Evolutionary conservation across 345 rosid genomes (phyloP).

Genomic region (Ricinus communis): DNA sequence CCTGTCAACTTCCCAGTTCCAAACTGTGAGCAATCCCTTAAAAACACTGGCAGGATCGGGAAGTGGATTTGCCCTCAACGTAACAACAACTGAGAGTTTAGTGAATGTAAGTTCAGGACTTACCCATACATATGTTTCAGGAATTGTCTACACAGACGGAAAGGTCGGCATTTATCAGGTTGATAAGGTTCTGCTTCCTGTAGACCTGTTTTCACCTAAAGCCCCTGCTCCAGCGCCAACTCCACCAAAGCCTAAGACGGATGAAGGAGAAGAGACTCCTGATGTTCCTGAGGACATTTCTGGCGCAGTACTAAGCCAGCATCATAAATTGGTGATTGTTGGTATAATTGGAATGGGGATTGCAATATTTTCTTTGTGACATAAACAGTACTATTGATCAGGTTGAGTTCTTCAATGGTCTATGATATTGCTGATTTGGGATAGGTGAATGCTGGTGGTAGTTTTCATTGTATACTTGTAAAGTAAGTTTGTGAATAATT

Average conservation of each 20-base stretch:
- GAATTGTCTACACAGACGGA: constrained; percentile 31
- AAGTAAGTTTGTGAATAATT: background rate
- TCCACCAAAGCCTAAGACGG: constrained; percentile 33
- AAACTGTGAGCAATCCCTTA: constrained; percentile 22
- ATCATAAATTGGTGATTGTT: background rate
- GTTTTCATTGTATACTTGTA: background rate
- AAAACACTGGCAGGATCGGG: constrained; percentile 32
- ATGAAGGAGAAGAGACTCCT: constrained; percentile 20
- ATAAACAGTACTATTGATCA: background rate
- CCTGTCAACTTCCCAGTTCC: constrained; percentile 30
- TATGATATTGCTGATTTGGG: too few species aligned
- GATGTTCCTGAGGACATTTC: constrained; percentile 24
- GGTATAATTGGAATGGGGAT: background rate
- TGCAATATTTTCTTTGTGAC: constrained; percentile 9
- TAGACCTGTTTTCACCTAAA: constrained; percentile 37
- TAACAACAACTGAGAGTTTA: constrained; percentile 19
- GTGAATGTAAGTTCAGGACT: constrained; percentile 46
- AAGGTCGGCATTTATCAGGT: constrained; percentile 44
- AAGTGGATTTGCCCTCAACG: constrained; percentile 9
- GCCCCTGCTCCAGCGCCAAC: constrained; percentile 49
- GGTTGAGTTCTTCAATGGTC: background rate
- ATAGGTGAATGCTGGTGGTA: background rate
- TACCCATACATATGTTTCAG: constrained; percentile 36
- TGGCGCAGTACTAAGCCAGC: background rate
- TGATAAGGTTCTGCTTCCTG: constrained; percentile 49